Conservation (phyloP, 2,329 filamentous ascomycete genomes). For the Teratosphaeriaceae sp. region DNA sequence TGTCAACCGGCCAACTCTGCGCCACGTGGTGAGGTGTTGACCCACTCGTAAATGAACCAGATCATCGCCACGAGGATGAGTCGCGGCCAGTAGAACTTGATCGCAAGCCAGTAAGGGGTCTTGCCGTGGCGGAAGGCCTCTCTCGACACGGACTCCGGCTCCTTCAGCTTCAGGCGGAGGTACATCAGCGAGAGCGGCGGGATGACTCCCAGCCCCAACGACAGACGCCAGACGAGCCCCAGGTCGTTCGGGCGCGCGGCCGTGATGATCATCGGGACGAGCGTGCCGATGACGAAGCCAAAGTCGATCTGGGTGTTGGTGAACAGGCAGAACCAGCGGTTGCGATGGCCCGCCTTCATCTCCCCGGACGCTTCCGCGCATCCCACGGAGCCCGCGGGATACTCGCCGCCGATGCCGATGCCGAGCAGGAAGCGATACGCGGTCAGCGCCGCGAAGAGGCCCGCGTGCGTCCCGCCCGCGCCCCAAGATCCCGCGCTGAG, state of each 20-base stretch:
- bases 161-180: conserved; percentile 64
- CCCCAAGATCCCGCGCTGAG: conserved; percentile 72
- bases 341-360: conserved; percentile 71
- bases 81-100: conserved; percentile 66
- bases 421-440: conserved; percentile 78
- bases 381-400: conserved; percentile 76
- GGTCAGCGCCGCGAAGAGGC: conserved; percentile 70
- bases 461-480: conserved; percentile 58
- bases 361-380: conserved; percentile 80
- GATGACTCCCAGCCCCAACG: conserved; percentile 70
- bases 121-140: conserved; percentile 57
- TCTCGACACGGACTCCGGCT: conserved; percentile 69
- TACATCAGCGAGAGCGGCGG: conserved; percentile 67
- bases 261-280: conserved; percentile 61
- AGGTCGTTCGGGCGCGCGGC: conserved; percentile 29
- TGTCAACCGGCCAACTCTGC: too few species aligned
- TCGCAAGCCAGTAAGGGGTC: conserved; percentile 45
- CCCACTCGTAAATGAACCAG: conserved; percentile 81
- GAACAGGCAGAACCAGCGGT: conserved; percentile 75
- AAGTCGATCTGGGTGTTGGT: conserved; percentile 83
- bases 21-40: too few species aligned
- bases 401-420: conserved; percentile 54
- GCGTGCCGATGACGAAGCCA: conserved; percentile 73
- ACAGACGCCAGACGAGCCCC: conserved; percentile 73
- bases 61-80: conserved; percentile 64